These are phyloP conservation scores for Asclepias syriaca DNA, from an alignment of 257 asterid species.

Conservation along the genomic window DNA sequence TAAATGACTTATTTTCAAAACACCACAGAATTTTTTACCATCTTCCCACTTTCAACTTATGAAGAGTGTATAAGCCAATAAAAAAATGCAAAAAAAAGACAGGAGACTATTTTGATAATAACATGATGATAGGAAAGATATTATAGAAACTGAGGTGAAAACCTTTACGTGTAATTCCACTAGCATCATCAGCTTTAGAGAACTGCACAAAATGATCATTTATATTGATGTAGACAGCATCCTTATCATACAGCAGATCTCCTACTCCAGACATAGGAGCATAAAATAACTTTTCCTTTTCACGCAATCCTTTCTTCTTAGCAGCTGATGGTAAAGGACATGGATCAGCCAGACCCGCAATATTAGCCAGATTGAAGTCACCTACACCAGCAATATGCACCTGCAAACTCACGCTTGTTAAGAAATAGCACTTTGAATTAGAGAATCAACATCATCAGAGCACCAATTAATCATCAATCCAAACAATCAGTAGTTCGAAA, in stretches of 20 bases:
- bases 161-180: slow-evolving; percentile 47
- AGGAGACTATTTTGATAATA: neutral
- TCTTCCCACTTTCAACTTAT: neutral
- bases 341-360: slow-evolving; percentile 75
- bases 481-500: neutral
- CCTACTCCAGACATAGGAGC: slow-evolving; percentile 99
- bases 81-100: neutral
- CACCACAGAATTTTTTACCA: neutral
- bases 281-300: slow-evolving; percentile 92
- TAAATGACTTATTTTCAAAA: neutral
- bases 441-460: neutral
- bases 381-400: slow-evolving; percentile 99
- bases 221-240: slow-evolving; percentile 92
- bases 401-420: slow-evolving; percentile 29
- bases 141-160: slow-evolving; percentile 10
- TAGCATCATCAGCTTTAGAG: slow-evolving; percentile 55
- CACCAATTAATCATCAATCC: slow-evolving; percentile 2
- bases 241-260: slow-evolving; percentile 94
- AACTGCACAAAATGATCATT: slow-evolving; percentile 89
- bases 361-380: slow-evolving; percentile 62
- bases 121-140: neutral
- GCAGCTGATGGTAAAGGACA: slow-evolving; percentile 98
- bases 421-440: neutral
- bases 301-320: slow-evolving; percentile 94
- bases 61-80: neutral